Conservation (phyloP, 2,329 filamentous ascomycete genomes). For the Ascochyta pisi region DNA sequence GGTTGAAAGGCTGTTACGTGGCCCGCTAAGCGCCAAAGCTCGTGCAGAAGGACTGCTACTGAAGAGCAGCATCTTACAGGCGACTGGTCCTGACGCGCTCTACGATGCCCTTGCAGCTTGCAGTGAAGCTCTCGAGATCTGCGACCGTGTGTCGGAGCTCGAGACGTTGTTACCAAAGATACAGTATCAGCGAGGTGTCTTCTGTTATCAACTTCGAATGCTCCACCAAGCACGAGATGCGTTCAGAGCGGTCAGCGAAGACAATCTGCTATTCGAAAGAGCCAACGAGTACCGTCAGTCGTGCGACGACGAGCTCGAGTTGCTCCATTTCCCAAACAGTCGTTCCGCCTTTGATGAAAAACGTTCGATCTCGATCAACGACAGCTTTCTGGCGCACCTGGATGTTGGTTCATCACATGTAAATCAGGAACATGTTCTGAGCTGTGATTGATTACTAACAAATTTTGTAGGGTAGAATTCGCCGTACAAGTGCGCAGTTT, state of each 20-base stretch:
- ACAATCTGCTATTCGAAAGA: constrained; percentile 18
- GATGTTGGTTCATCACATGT: constrained; percentile 24
- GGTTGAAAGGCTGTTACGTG: constrained; percentile 34
- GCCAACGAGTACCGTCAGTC: constrained; percentile 24
- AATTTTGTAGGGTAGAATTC: constrained; percentile 24
- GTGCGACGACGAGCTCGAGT: constrained; percentile 30
- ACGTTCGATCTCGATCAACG: constrained; percentile 25
- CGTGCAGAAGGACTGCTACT: constrained; percentile 39
- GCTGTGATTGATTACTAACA: constrained; percentile 3
- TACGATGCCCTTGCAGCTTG: constrained; percentile 41
- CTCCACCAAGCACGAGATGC: constrained; percentile 31
- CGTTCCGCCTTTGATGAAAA: constrained; percentile 42
- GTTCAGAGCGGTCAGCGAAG: constrained; percentile 21
- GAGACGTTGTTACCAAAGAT: constrained; percentile 31
- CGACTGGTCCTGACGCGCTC: constrained; percentile 31
- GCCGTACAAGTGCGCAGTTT: constrained; percentile 34
- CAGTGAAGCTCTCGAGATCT: constrained; percentile 41
- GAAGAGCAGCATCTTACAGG: constrained; percentile 37
- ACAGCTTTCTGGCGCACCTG: constrained; percentile 28
- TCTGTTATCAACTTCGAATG: constrained; percentile 33
- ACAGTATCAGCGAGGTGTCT: constrained; percentile 36
- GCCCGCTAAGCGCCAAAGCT: constrained; percentile 33
- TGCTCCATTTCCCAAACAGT: constrained; percentile 18
- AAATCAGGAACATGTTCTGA: neutral
- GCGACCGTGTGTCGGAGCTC: constrained; percentile 30